Base-by-base conservation (phyloP, 2,329 filamentous ascomycete species). In the Pezicula rhizophila region DNA sequence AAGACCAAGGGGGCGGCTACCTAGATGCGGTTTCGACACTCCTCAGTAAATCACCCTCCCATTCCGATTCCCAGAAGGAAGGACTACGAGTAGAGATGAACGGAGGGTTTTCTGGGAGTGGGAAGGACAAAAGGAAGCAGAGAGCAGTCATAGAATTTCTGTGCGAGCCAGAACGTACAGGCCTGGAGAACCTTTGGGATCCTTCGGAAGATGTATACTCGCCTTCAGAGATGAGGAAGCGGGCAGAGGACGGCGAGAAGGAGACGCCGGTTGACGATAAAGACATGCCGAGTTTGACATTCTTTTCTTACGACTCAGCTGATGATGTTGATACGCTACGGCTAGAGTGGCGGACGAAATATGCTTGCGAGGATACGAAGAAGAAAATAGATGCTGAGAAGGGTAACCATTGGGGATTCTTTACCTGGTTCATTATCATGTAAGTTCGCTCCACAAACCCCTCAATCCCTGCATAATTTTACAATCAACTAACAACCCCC, bases 361-460 rank as follows among this genome's bases (percentile, higher is more conserved):
- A 89, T 63, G 92, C 89, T 1, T 97, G 93, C 66, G 84, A 89
- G 63, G 73, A 71, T 57, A 69, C 71, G 42, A 69, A 73, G 14
- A 71, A 70, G 8, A 71, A 73, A 38, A 67, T 17, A 57, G 64
- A 48, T 61, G 63, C 35, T 57, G 63, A 38, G 66, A 70, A 50
- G 71, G 72, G 49, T 73, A 74, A 67, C 15, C 77, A 81, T 63
- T 97, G 92, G 93, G 93, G 93, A 2, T 93, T 96, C 74, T 97
- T 97, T 63, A 96, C 92, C 15, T 99, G 93, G 93, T 80, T 97
- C 62, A 80, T 97, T 58, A 83, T 99, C 58, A 82, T 97, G 90
- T 95, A 71, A 76, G 87, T 76, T 55, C 14, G 12, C 42, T 25
- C 42, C 37, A 8, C 4, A 43, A 12, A 5, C 28, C 14, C 25